Evolutionary conservation across 176 grass and related monocot species (phyloP), one percentile per base, ranked within the genome.

Genomic region (Rhynchospora pubera): DNA sequence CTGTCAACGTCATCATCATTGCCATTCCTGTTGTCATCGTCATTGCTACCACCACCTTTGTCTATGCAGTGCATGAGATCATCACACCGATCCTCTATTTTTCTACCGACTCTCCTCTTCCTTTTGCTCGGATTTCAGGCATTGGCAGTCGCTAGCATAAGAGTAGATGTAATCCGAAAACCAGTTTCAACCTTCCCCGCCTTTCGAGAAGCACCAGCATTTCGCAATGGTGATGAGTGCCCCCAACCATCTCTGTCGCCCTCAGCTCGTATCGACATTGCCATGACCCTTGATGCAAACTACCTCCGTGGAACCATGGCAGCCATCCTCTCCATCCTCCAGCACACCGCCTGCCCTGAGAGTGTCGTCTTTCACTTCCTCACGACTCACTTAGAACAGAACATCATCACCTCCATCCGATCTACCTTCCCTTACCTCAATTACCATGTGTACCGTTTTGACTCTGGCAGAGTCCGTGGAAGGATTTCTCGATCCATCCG

Each of bases 261-360:
- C 0, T 66, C 44, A 3, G 85, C 77, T 5, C 89, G 83, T 12
- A 90, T 94, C 13, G 77, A 94, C 84, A 59, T 97, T 59, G 88
- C 92, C 83, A 94, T 97, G 94, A 97, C 92, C 83, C 92, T 97
- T 44, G 94, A 97, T 79, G 86, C 88, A 74, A 94, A 91, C 88
- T 97, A 97, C 88, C 94, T 97, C 4, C 84, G 94, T 0, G 94
- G 94, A 67, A 94, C 90, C 46, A 63, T 97, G 78, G 94, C 94
- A 0, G 94, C 90, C 9, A 91, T 97, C 13, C 85, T 97, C 84
- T 97, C 94, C 80, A 97, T 97, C 76, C 88, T 94, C n/a, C 92
- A 91, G 66, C 92, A 97, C 83, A 91, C 94, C 3, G 72, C 88
- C 57, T 97, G 94, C 81, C 94, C 94, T 7, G 94, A 97, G 81